Base-by-base conservation (phyloP, 345 rosid species). In the Hibiscus tridactylites region DNA sequence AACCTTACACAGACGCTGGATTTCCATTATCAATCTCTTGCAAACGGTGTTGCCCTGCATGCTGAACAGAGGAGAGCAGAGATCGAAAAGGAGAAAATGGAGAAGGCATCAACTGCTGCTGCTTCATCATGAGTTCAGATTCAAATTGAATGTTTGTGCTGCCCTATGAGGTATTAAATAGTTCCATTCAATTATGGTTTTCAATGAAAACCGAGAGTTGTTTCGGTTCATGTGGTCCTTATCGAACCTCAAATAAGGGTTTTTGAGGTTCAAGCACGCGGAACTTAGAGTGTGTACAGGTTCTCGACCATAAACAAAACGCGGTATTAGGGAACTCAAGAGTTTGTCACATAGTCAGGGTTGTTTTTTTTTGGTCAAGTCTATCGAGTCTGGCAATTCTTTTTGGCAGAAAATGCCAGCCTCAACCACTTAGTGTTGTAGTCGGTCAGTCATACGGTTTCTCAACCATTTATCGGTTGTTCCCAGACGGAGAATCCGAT, bases 61-160 rank as follows among this genome's bases (percentile, higher is more conserved):
- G 98, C 99, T 65, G 99, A 92, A 70, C 83, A 83, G 79, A 91
- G 99, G 79, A 90, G 96, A 82, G 86, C 71, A 29, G 99, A 87
- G 84, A 92, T 92, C 13, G 96, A 93, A 76, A 96, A 92, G 81
- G 97, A 91, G 82, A 89, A 84, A 82, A 62, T 84, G 84, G 94
- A 88, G 86, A 89, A 86, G 78, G 90, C 91, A 53, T 80, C 93
- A 0, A 73, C 86, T 24, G 73, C 81, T n/a, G 73, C 82, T 49
- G 75, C 83, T 49, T 6, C 76, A 5, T 82, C 82, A 65, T 89
- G 80, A 79, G 37, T 74, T 54, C 4, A 13, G 62, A 39, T n/a
- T 46, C 49, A 66, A 50, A 49, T 53, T 53, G 49, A 52, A 61
- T 28, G 61, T 74, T 74, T 74, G 78, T 60, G 65, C 79, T 70